Conservation (phyloP, 2,329 filamentous ascomycete genomes). For the Ascomycota sp. region DNA sequence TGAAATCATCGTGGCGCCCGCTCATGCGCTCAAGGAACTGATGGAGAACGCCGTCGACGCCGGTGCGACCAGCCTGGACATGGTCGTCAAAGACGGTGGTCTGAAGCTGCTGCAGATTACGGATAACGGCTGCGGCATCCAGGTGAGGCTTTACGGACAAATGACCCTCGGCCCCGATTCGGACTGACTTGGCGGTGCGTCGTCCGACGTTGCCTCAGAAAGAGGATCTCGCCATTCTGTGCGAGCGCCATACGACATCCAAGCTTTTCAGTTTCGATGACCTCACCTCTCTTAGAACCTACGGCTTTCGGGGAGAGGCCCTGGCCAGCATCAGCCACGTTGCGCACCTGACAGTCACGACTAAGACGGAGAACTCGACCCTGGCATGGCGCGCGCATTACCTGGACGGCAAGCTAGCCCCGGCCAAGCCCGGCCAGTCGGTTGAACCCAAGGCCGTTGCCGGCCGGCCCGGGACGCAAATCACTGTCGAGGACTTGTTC, state of each 20-base stretch:
- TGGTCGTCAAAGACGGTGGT: conserved; percentile 85
- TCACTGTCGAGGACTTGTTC: conserved; percentile 90
- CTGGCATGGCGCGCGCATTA: conserved; percentile 87
- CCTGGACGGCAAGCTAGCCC: conserved; percentile 58
- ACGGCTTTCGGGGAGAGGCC: conserved; percentile 94
- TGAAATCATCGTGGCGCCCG: conserved; percentile 93
- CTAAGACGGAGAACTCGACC: conserved; percentile 70
- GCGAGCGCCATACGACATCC: conserved; percentile 90
- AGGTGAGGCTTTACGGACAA: conserved; percentile 32
- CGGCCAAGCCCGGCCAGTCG: conserved; percentile 72
- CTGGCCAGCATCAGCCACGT: conserved; percentile 97
- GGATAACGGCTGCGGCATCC: conserved; percentile 90
- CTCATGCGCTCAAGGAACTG: conserved; percentile 87
- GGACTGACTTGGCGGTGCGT: no score
- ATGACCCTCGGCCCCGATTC: not conserved
- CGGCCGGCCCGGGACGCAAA: conserved; percentile 77
- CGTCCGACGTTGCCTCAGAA: conserved; percentile 22
- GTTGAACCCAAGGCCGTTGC: conserved; percentile 74
- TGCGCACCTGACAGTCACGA: conserved; percentile 85
- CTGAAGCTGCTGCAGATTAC: conserved; percentile 91
- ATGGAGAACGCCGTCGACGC: conserved; percentile 96
- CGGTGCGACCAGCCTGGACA: conserved; percentile 78
- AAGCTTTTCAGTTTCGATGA: conserved; percentile 92
- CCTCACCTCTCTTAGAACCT: conserved; percentile 72
- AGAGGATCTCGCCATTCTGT: conserved; percentile 80